Conservation (phyloP, 2,329 filamentous ascomycete genomes). For the Trichoderma breve region DNA sequence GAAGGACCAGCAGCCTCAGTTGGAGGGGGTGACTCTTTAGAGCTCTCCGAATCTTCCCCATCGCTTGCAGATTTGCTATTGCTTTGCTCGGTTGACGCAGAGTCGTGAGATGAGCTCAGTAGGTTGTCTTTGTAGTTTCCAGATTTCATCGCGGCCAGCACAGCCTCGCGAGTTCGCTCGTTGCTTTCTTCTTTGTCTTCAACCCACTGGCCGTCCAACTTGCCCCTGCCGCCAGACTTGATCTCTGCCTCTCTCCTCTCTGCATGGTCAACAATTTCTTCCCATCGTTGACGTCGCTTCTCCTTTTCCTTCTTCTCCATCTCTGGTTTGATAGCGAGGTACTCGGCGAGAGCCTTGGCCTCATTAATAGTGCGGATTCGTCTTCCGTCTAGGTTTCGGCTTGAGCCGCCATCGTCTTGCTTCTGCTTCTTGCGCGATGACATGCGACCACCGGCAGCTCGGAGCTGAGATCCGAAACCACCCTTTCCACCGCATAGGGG, state of each 20-base stretch:
- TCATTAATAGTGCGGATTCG: constrained; percentile 89
- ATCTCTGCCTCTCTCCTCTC: constrained; percentile 84
- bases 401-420: constrained; percentile 83
- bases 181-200: constrained; percentile 90
- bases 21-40: constrained; percentile 50
- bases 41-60: constrained; percentile 41
- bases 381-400: constrained; percentile 87
- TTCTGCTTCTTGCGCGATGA: constrained; percentile 87
- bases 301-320: constrained; percentile 96
- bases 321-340: constrained; percentile 90
- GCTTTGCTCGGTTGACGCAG: constrained; percentile 38
- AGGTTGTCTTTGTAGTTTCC: constrained; percentile 62
- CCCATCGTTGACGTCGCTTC: constrained; percentile 77
- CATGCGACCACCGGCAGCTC: constrained; percentile 97
- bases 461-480: constrained; percentile 94
- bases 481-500: constrained; percentile 91
- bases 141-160: constrained; percentile 66
- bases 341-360: constrained; percentile 92
- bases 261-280: constrained; percentile 80
- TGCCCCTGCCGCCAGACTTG: constrained; percentile 65
- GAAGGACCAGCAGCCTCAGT: constrained; percentile 40
- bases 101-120: constrained; percentile 51
- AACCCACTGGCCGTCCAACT: constrained; percentile 88
- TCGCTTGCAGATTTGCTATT: constrained; percentile 32
- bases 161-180: constrained; percentile 77